Evolutionary conservation across 805 yeast genomes (phyloP), one percentile per base, ranked within the genome.

Genomic region (Tetrapisispora fleetii): DNA sequence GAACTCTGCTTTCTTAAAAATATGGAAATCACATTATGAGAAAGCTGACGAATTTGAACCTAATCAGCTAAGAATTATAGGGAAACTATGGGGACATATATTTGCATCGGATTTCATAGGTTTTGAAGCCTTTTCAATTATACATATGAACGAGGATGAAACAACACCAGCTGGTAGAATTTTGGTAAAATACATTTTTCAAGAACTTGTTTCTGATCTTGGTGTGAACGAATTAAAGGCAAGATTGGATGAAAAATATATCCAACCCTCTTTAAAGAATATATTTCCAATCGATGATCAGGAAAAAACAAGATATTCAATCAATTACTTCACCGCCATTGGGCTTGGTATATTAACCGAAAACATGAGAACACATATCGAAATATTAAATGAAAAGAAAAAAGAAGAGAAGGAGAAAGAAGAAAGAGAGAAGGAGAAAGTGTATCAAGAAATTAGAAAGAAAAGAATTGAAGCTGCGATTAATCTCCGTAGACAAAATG

Each of bases 271-370:
- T 43, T 50, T 83, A 32, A 54, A 51, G 1, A 87, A 87, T 0
- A 54, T 90, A 37, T 85, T 90, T 58, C 96, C 96, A 0, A 59
- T 28, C 13, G 67, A 65, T 1, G 73, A 72, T 48, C 70, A 73
- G 6, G 81, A 79, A 10, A 68, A 77, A 54, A 67, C 83, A 14
- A 71, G 91, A 50, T 91, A 90, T 62, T 76, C 95, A 1, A 88
- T 89, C 60, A 91, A 91, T 60, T 91, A 75, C 62, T 91, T 91
- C 65, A 91, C 97, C 0, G 96, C 97, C 1, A 88, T 91, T 52
- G 95, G 95, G 0, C 63, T 91, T 44, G 97, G 97, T 41, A 74
- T 76, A 2, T 62, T 91, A 49, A 90, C 98, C 0, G 95, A 87
- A 37, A 76, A 70, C 1, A 84, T 90, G 95, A 77, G 98, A 67